Base-by-base conservation (phyloP, 2,329 filamentous ascomycete genomes). In the Aureobasidium sp. region DNA sequence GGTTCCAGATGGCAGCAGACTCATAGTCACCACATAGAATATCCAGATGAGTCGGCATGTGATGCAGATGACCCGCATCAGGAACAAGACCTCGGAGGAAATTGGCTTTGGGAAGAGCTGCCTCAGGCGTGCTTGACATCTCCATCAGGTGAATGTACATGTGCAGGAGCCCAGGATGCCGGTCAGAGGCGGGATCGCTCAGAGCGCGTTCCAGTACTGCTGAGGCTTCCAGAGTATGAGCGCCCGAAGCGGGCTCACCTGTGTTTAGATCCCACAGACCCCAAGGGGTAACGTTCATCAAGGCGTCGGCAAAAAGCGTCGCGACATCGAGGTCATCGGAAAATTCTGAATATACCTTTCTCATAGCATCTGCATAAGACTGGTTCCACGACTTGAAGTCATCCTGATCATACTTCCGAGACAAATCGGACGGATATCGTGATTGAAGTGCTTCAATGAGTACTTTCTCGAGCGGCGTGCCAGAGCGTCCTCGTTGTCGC, bases 41-140 rank as follows among this genome's bases (percentile, higher is more conserved):
- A 70, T 92, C 88, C 39, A 92, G 77, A 71, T 93, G 89, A 0
- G 85, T 85, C 0, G 89, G 88, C 89, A 93, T 92, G 68, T 91
- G 88, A 44, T 85, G 78, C 0, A 90, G 74, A 71, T 91, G 88
- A 0, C 87, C 88, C 0, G 83, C 79, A 69, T 90, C 87, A 0
- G 87, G 87, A 0, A 87, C 82, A 2, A 90, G 78, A 10, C 77
- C 79, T 27, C 87, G 83, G 11, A 91, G 78, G 16, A 76, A 74
- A 67, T 90, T 81, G 5, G 86, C 87, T 0, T 81, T 77, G 0
- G 80, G 75, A 16, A 89, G 71, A 1, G 85, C 88, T 1, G 74
- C 70, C 69, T 90, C 88, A 0, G 88, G 88, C 0, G 76, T 79
- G 0, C 77, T 75, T 0, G 87, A 90, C 88, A 90, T 90, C 69